A percentile compares a stretch with the other conserved stretches of the same genome.
phyloP scores from a whole-genome alignment of 176 grass and related monocot species.

The Paspalum vaginatum region DNA sequence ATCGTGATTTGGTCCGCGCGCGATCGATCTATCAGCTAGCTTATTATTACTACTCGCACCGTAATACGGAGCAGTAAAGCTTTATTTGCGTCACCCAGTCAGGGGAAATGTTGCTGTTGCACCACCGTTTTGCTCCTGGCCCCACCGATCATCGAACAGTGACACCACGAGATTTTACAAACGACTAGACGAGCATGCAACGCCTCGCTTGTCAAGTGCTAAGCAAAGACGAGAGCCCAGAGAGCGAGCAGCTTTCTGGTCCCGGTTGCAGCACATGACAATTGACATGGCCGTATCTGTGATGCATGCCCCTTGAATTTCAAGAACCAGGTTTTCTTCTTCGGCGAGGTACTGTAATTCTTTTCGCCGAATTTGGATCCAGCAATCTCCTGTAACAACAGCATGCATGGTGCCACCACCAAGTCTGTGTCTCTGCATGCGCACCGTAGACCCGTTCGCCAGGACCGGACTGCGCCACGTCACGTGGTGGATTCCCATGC shows the following conservation, averaged over 20 bases:
- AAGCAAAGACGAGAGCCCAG: background rate
- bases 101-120: too few relatives aligned
- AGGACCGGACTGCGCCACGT: background rate
- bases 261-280: background rate
- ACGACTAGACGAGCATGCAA: too few relatives aligned
- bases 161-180: background rate
- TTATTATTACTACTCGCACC: too few relatives aligned
- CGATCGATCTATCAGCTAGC: too few relatives aligned
- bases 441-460: background rate
- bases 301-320: background rate
- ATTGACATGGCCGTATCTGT: constrained; percentile 11
- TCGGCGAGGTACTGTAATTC: background rate
- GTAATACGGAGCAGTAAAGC: too few relatives aligned
- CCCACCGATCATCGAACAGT: background rate
- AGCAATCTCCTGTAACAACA: background rate
- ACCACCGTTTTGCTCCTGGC: too few relatives aligned
- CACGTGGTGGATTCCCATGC: background rate
- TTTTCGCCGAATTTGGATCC: background rate
- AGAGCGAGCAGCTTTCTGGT: background rate
- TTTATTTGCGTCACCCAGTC: background rate
- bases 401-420: too few relatives aligned
- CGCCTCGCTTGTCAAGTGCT: too few relatives aligned
- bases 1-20: too few relatives aligned
- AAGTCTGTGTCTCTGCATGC: background rate
- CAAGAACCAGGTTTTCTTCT: background rate